A percentile compares a stretch with the other conserved stretches of the same genome.
Conservation (phyloP, 2,329 filamentous ascomycete genomes). For the Colletotrichum tofieldiae region DNA sequence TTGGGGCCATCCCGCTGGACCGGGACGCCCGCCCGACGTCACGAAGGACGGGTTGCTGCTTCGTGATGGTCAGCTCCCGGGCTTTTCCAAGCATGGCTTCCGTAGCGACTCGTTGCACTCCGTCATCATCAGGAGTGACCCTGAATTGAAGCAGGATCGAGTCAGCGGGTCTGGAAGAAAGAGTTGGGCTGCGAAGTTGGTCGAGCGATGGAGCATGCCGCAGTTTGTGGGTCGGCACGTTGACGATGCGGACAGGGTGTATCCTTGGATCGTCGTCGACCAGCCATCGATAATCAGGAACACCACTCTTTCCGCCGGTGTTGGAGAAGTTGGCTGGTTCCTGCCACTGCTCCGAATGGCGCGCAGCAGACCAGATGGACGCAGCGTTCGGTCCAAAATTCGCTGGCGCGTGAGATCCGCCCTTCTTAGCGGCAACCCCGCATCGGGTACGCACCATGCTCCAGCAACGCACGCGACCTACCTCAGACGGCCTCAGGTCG, state of each 20-base stretch:
- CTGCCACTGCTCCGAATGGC: slow-evolving; percentile 9
- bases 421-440: slow-evolving; percentile 30
- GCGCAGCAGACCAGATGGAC: slow-evolving; percentile 15
- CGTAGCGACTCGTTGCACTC: slow-evolving; percentile 7
- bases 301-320: slow-evolving; percentile 18
- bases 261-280: slow-evolving; percentile 34
- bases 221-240: slow-evolving; percentile 34
- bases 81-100: slow-evolving; percentile 31
- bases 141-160: background rate
- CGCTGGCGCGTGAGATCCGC: slow-evolving; percentile 32
- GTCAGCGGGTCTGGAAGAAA: slow-evolving; percentile 11
- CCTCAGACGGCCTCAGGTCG: slow-evolving; percentile 7
- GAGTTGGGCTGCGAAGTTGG: slow-evolving; percentile 35
- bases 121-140: slow-evolving; percentile 17
- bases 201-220: slow-evolving; percentile 35
- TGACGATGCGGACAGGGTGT: slow-evolving; percentile 36
- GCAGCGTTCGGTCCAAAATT: slow-evolving; percentile 16
- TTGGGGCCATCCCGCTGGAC: slow-evolving; percentile 29
- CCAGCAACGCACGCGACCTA: slow-evolving; percentile 3
- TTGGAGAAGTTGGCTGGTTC: slow-evolving; percentile 15
- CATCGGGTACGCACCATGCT: slow-evolving; percentile 19
- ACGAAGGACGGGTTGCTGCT: slow-evolving; percentile 33
- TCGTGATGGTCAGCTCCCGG: slow-evolving; percentile 36
- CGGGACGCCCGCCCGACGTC: slow-evolving; percentile 29
- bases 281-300: slow-evolving; percentile 33